Evolutionary conservation across 2,329 filamentous ascomycete genomes (phyloP).

Genomic region (Fusarium zealandicum): DNA sequence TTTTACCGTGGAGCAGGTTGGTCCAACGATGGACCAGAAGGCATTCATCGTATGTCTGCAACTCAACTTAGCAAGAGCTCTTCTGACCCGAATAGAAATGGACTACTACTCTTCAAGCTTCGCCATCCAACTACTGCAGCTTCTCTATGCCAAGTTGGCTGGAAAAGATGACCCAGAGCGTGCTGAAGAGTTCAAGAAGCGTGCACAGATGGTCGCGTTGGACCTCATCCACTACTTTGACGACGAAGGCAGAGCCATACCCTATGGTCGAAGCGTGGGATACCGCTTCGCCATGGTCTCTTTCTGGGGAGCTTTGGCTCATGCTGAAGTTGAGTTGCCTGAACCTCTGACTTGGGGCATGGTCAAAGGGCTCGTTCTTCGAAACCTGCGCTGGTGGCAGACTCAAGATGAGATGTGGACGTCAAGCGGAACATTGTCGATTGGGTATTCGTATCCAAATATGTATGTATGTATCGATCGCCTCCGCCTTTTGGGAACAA

Average conservation of each 20-base stretch:
- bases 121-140: conserved; percentile 80
- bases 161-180: conserved; percentile 70
- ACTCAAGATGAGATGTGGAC: conserved; percentile 78
- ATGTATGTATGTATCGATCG: conserved; percentile 63
- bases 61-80: neutral
- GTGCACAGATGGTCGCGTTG: conserved; percentile 70
- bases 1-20: conserved; percentile 85
- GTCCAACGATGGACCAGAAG: conserved; percentile 82
- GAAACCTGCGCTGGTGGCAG: conserved; percentile 82
- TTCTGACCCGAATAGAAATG: conserved; percentile 63
- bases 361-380: conserved; percentile 76
- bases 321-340: conserved; percentile 76
- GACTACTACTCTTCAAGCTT: conserved; percentile 87
- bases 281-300: conserved; percentile 88
- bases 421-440: conserved; percentile 74
- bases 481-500: conserved; percentile 12
- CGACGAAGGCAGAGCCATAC: conserved; percentile 73
- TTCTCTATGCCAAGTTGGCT: conserved; percentile 77
- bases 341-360: conserved; percentile 78
- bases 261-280: conserved; percentile 79
- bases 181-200: conserved; percentile 72
- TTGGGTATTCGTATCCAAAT: conserved; percentile 81
- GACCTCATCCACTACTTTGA: conserved; percentile 82
- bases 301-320: conserved; percentile 81
- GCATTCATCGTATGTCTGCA: conserved; percentile 66